Percentiles rank a stretch among this genome's conserved stretches.
Evolutionary conservation across 2,329 filamentous ascomycete genomes (phyloP).

Genomic region (Aspergillus candidus): DNA sequence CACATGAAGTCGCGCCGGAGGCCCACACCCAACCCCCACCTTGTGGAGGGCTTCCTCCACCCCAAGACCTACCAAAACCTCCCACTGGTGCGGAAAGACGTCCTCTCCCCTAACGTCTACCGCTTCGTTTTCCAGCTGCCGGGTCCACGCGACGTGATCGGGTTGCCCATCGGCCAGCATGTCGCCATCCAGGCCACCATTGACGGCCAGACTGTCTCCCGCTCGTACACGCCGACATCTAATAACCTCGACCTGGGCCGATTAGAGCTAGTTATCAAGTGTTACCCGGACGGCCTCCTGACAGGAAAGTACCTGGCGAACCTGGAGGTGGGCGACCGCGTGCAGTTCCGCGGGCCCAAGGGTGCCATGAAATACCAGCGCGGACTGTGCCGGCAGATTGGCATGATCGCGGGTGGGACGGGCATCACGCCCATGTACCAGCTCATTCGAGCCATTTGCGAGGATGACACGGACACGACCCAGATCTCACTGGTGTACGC

Average conservation of each 20-base stretch:
- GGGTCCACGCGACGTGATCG: conserved; percentile 39
- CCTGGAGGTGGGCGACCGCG: conserved; percentile 26
- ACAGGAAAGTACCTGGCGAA: conserved; percentile 26
- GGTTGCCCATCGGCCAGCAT: conserved; percentile 53
- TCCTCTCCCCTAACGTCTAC: conserved; percentile 29
- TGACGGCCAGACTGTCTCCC: conserved; percentile 41
- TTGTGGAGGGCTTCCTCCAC: conserved; percentile 44
- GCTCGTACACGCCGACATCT: conserved; percentile 49
- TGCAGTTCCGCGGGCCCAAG: conserved; percentile 32
- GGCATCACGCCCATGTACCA: conserved; percentile 52
- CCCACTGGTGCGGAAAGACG: conserved; percentile 32
- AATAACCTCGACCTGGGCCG: conserved; percentile 27
- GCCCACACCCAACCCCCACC: conserved; percentile 36
- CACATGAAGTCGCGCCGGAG: conserved; percentile 35
- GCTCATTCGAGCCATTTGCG: conserved; percentile 57
- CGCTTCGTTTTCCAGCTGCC: conserved; percentile 47
- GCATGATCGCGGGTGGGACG: conserved; percentile 36
- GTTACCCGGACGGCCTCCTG: conserved; percentile 28
- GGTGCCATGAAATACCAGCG: conserved; percentile 28
- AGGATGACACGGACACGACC: conserved; percentile 53
- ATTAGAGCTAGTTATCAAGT: conserved; percentile 32
- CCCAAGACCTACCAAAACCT: conserved; percentile 45
- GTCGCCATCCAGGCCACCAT: conserved; percentile 47
- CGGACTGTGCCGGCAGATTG: conserved; percentile 26
- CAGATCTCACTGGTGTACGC: conserved; percentile 54